Evolutionary conservation across 192 early-diverging fungal species (phyloP), one percentile per base, ranked within the genome.

Genomic region (Gamsiella multidivaricata): DNA sequence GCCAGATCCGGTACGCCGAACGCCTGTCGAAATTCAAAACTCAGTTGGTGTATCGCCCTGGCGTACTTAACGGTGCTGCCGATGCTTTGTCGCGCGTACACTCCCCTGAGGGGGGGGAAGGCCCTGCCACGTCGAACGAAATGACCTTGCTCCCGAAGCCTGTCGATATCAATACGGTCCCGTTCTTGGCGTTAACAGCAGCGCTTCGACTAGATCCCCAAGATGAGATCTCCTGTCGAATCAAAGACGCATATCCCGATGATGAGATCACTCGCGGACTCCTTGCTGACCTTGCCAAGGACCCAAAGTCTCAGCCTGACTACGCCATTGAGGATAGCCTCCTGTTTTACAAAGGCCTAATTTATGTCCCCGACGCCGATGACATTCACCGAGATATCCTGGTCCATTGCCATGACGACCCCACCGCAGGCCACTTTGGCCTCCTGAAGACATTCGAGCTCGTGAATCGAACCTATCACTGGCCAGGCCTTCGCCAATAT

Each of bases 351-450:
- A 26, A 78, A 17, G 34, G 55, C 1, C 54, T 47, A 20, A 25
- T 66, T 7, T 53, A 34, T 41, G 52, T 79, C 5, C 75, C 68
- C 18, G 57, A 57, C 9, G 20, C 50, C 32, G 10, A 29, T 18
- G 22, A 56, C 0, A 7, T 80, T 1, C 60, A 69, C 37, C 42
- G 26, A 0, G 28, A 52, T 3, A 32, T 83, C 23, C 60, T 83
- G 2, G 11, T 17, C 1, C 34, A 52, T 34, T 69, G 70, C 52
- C 84, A 85, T 42, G 65, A 81, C 39, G 7, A 28, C 3, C 45
- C 56, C 0, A 26, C 50, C 1, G 60, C 83, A 20, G 84, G 82
- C 0, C 84, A 85, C n/a, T 80, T 59, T 41, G 80, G 80, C 33
- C 7, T 17, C 15, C 43, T 47, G 0, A 81, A 74, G 37, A 84